Evolutionary conservation across 192 early-diverging fungal genomes (phyloP), one percentile per base, ranked within the genome.

Genomic region (Coemansia aciculifera): DNA sequence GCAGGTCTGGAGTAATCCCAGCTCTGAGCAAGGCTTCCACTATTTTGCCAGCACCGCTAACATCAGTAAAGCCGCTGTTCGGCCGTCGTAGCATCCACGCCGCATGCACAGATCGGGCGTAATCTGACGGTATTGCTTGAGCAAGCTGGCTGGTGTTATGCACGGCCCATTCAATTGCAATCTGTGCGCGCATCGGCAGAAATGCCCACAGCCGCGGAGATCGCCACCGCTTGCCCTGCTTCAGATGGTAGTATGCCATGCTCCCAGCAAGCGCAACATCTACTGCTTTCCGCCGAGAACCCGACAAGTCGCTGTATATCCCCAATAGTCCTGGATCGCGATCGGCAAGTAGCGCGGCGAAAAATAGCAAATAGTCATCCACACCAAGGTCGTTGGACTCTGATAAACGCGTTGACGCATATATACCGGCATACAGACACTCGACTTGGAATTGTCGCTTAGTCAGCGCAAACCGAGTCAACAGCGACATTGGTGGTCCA

Each of bases 1-100:
- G 19, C n/a, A 2, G 21, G 24, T 77, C 75, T 6, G 75, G 69
- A 0, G 38, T 48, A 9, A 71, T 19, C 2, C 38, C 69, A 3
- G 11, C 17, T 13, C 29, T 52, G 3, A 68, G 46, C 39, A 72
- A 27, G 2, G 32, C 36, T 1, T 19, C 54, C 7, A 77, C 62
- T 9, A 59, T 24, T 1, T 40, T 1, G 29, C 38, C 43, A 0
- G 69, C 69, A 1, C 42, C n/a, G 0, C 4, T 39, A 2, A 77
- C 62, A 19, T 68, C 69, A 6, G 4, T 27, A 36, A 71, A 72
- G 31, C 21, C 54, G 1, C n/a, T 9, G 23, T 2, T 49, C 8
- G 75, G 75, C 27, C 62, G 60, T 7, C 75, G 69, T 23, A 77
- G 69, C 62, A 71, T 77, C 65, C 75, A 71, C 12, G 56, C 75